phyloP scores from a whole-genome alignment of 345 rosid genomes.

The Citrus reticulata region DNA sequence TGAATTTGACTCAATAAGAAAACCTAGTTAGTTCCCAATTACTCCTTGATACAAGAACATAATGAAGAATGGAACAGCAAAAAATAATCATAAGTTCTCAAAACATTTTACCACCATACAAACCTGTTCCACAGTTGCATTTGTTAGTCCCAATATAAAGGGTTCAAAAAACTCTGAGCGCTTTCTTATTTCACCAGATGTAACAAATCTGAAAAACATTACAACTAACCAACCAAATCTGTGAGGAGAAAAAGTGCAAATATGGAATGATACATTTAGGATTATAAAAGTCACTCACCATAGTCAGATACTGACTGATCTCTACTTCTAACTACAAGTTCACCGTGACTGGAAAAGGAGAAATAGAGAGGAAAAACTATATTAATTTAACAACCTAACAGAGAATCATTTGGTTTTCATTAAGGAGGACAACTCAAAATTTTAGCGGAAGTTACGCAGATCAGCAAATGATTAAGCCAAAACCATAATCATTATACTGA shows the following conservation, averaged over 20 bases:
- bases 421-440: neutral
- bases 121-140: slow-evolving; percentile 93
- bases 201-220: slow-evolving; percentile 99
- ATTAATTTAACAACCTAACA: slow-evolving; percentile 13
- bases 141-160: slow-evolving; percentile 77
- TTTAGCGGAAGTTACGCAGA: neutral
- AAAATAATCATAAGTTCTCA: neutral
- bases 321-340: slow-evolving; percentile 74
- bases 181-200: slow-evolving; percentile 87
- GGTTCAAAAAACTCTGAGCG: slow-evolving; percentile 92
- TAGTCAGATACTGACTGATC: slow-evolving; percentile 93
- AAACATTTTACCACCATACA: slow-evolving; percentile 12
- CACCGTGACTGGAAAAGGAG: slow-evolving; percentile 59
- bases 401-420: slow-evolving; percentile 8
- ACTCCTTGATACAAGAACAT: neutral
- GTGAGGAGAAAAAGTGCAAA: slow-evolving; percentile 30
- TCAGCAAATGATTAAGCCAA: neutral
- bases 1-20: neutral
- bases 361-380: slow-evolving; percentile 6
- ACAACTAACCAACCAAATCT: slow-evolving; percentile 68
- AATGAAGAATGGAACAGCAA: slow-evolving; percentile 2
- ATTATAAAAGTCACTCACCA: slow-evolving; percentile 45
- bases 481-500: neutral
- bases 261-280: slow-evolving; percentile 9
- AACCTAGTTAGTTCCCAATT: neutral